Base-by-base conservation (phyloP, 176 grass and related monocot species). In the Cenchrus fungigraminus region DNA sequence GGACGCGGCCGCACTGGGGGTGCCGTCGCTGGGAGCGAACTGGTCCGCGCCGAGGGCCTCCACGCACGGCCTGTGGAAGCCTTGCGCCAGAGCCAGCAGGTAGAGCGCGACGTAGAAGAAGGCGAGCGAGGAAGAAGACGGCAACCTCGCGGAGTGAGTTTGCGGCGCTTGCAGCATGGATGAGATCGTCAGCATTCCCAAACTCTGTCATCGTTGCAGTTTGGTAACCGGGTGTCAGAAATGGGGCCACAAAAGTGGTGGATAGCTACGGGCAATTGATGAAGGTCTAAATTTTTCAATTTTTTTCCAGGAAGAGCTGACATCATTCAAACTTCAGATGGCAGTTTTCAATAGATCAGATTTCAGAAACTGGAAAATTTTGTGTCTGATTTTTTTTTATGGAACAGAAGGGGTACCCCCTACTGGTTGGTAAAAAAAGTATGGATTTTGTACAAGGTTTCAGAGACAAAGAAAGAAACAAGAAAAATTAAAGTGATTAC, bases 41-140 rank as follows among this genome's bases (percentile, higher is more conserved):
- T 97, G 95, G 82, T 94, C 90, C 1, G 92, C 95, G 8, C 88
- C 95, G 10, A 94, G 65, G 70, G 95, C 87, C 53, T 91, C 81
- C 52, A 65, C 53, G 25, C 87, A 93, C 17, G 92, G 95, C 78
- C 81, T 79, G 78, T 88, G 82, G 71, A 91, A 88, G 45, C 90
- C 86, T 55, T 91, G 82, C 22, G 82, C 90, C 43, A 95, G 56
- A 1, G 92, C 95, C 1, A 95, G 6, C n/a, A 94, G 13, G 84
- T 94, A 97, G 2, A 32, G 31, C 94, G 84, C 82, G 42, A n/a
- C 55, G 61, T 84, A 95, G 92, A 91, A 94, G 2, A 84, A 62
- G 4, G 34, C 9, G 72, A 66, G 64, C 58, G 60, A 31, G 31
- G 31, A 32, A 32, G 31, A 32, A 32, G 31, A 32, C n/a, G 73